These are phyloP conservation scores for Pseudogymnoascus sp. DNA, from an alignment of 2,329 filamentous ascomycete species.

Conservation along the genomic window DNA sequence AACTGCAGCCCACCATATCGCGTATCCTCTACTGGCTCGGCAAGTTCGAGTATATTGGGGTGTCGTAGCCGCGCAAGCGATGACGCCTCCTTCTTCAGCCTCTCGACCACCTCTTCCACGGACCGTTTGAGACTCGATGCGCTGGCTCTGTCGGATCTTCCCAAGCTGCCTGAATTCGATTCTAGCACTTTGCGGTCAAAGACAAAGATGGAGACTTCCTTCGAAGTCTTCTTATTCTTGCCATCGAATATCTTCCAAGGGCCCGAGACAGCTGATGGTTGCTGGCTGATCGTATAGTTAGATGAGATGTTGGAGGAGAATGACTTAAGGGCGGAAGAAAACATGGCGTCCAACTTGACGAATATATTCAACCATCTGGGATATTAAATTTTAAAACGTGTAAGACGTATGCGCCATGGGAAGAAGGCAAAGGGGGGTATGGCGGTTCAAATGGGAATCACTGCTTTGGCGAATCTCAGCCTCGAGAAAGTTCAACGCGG, in stretches of 20 bases:
- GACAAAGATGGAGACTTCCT: constrained; percentile 82
- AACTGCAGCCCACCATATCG: constrained; percentile 89
- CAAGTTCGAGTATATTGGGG: constrained; percentile 83
- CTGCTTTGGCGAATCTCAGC: constrained; percentile 3
- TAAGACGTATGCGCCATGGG: not conserved
- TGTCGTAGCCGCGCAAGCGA: constrained; percentile 82
- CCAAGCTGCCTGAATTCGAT: constrained; percentile 52
- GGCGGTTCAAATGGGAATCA: not conserved
- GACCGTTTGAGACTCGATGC: constrained; percentile 67
- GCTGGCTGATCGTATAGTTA: constrained; percentile 77
- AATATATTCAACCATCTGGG: constrained; percentile 3
- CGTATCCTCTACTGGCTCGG: constrained; percentile 93
- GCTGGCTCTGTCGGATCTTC: constrained; percentile 40
- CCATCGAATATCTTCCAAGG: constrained; percentile 98
- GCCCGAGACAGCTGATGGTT: constrained; percentile 70
- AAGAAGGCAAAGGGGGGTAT: not conserved
- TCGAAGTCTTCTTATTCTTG: constrained; percentile 91
- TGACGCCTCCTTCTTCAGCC: constrained; percentile 84
- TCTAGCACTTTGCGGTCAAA: constrained; percentile 88
- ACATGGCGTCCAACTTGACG: constrained; percentile 53
- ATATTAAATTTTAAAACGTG: not conserved
- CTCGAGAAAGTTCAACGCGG: constrained; percentile 2
- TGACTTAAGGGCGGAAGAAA: constrained; percentile 87
- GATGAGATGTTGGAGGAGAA: constrained; percentile 86
- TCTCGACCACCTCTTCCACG: constrained; percentile 83